These are phyloP conservation scores for Austroboletus olivaceoglutinosus DNA, from an alignment of 1,284 basidiomycete genomes.

Conservation along the genomic window DNA sequence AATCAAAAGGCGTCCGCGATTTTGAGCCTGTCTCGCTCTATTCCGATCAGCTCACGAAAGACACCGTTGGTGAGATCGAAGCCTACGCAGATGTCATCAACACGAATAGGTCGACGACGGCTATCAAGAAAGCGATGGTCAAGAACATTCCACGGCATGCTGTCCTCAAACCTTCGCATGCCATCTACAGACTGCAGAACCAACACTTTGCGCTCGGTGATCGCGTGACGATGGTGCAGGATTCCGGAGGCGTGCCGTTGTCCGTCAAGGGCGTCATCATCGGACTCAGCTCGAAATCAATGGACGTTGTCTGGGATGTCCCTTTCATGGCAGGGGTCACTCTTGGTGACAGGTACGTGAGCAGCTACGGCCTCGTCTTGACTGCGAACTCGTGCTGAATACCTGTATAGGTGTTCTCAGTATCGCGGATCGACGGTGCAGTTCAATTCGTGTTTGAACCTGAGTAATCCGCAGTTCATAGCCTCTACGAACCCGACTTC, in stretches of 20 bases:
- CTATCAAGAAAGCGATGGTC: constrained; percentile 87
- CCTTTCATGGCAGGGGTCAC: constrained; percentile 93
- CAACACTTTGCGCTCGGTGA: constrained; percentile 94
- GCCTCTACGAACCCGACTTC: constrained; percentile 63
- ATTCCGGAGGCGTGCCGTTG: constrained; percentile 91
- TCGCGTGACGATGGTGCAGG: constrained; percentile 93
- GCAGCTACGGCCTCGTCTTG: background rate
- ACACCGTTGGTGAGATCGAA: constrained; percentile 80
- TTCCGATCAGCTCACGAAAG: constrained; percentile 89
- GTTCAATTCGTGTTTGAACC: constrained; percentile 83
- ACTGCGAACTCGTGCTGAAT: background rate
- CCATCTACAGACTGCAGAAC: constrained; percentile 85
- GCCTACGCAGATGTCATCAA: constrained; percentile 68
- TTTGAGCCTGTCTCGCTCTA: constrained; percentile 92
- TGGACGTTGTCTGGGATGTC: constrained; percentile 98
- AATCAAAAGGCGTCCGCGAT: constrained; percentile 81
- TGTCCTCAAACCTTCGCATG: constrained; percentile 90
- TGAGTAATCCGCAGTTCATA: constrained; percentile 79
- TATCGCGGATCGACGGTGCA: constrained; percentile 87
- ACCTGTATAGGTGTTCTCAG: constrained; percentile 67
- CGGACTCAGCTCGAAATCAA: constrained; percentile 79
- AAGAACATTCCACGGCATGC: constrained; percentile 93
- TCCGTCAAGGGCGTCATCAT: constrained; percentile 93
- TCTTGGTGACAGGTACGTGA: constrained; percentile 72
- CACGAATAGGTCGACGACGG: constrained; percentile 53